Conservation (phyloP, 257 asterid species). For the Nicotiana tabacum region DNA sequence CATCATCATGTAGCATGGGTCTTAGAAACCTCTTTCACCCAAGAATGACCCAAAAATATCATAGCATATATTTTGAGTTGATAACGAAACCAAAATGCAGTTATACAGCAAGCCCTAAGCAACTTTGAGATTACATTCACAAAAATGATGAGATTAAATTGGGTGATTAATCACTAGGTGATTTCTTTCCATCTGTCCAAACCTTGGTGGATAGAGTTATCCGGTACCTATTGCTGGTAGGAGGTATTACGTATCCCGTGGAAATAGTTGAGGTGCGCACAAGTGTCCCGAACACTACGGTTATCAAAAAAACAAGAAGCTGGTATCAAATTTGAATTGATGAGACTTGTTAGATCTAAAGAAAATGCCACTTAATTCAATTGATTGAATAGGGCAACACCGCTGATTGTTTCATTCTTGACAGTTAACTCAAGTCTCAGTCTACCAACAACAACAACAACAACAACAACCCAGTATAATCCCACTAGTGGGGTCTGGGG, state of each 20-base stretch:
- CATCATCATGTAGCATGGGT: not conserved
- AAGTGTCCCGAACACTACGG: too few species aligned
- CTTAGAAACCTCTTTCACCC: not conserved
- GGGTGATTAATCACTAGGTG: not conserved
- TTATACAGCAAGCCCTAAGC: not conserved
- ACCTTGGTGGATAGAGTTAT: too few species aligned
- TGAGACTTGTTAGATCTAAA: not conserved
- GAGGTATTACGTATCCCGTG: too few species aligned
- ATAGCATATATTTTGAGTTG: not conserved
- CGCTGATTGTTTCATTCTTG: not conserved
- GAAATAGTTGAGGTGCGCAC: too few species aligned
- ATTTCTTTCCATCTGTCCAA: too few species aligned
- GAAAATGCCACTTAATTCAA: conserved; percentile 5
- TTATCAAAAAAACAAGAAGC: too few species aligned
- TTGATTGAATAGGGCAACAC: not conserved
- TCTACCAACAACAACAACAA: not conserved
- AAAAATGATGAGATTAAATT: not conserved
- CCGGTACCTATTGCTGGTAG: too few species aligned
- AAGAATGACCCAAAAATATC: not conserved
- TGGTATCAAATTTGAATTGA: not conserved
- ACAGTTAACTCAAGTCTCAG: not conserved
- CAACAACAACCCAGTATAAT: too few species aligned
- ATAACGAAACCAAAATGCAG: not conserved
- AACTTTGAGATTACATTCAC: not conserved
- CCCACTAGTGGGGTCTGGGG: too few species aligned